Conservation (phyloP, 352 stramenopile species). For the Elongisporangium anandrum region DNA sequence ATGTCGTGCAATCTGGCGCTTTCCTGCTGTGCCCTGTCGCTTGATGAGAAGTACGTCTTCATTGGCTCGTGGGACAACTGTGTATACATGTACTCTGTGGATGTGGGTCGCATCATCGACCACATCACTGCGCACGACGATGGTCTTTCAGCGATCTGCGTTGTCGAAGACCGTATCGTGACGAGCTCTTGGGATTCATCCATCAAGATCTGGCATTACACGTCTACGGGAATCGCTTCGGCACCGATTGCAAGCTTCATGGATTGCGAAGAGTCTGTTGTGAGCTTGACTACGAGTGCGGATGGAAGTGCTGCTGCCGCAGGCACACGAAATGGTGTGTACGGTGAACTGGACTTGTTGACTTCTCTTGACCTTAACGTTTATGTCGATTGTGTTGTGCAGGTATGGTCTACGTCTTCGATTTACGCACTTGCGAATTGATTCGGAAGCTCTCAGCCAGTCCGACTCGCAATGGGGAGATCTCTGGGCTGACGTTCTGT, state of each 20-base stretch:
- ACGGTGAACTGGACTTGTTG: not conserved
- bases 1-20: constrained; percentile 73
- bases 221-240: constrained; percentile 54
- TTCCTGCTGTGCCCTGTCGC: constrained; percentile 75
- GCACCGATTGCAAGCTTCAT: constrained; percentile 64
- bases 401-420: constrained; percentile 68
- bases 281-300: constrained; percentile 60
- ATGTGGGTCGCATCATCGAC: constrained; percentile 74
- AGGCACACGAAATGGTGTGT: constrained; percentile 57
- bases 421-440: constrained; percentile 61
- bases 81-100: constrained; percentile 87
- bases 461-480: constrained; percentile 46
- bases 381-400: not conserved
- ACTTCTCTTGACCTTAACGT: not conserved
- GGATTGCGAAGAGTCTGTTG: constrained; percentile 71
- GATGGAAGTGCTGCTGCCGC: constrained; percentile 59
- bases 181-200: constrained; percentile 75
- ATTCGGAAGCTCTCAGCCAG: constrained; percentile 58
- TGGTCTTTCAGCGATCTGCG: constrained; percentile 66
- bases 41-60: constrained; percentile 82
- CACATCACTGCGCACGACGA: constrained; percentile 81
- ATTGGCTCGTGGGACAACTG: constrained; percentile 80
- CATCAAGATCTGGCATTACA: constrained; percentile 81
- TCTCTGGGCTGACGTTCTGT: constrained; percentile 63
- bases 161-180: constrained; percentile 70